phyloP scores from a whole-genome alignment of 371 early-diverging fungal species.

The Syncephalastrum monosporum region DNA sequence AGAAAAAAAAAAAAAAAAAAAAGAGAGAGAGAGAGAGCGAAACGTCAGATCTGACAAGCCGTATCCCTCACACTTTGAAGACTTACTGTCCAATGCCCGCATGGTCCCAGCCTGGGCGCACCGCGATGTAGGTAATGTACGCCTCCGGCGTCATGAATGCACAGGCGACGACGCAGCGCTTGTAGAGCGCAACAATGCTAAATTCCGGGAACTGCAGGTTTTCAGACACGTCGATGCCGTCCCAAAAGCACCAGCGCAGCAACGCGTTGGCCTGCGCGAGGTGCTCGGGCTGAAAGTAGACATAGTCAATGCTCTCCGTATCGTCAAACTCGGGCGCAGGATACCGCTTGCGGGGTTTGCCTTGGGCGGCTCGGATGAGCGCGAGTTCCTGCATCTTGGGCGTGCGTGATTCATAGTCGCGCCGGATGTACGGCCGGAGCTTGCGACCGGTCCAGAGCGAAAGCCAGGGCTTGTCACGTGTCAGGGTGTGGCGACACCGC shows the following conservation, averaged over 20 bases:
- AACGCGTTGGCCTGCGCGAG: constrained; percentile 76
- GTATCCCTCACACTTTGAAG: background rate
- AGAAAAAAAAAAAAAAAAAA: background rate
- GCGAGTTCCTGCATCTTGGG: constrained; percentile 49
- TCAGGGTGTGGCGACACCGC: constrained; percentile 52
- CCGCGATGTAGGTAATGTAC: constrained; percentile 90
- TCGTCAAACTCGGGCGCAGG: constrained; percentile 6
- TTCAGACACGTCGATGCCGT: constrained; percentile 91
- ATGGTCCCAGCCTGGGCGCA: constrained; percentile 83
- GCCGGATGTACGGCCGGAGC: constrained; percentile 70
- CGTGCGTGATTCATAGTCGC: constrained; percentile 58
- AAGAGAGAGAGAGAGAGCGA: background rate
- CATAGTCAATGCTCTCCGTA: constrained; percentile 75
- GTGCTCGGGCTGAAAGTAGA: constrained; percentile 75
- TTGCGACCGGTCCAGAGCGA: constrained; percentile 69
- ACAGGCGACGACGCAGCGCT: constrained; percentile 80
- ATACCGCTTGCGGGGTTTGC: constrained; percentile 15
- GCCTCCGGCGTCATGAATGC: constrained; percentile 94
- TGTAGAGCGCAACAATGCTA: constrained; percentile 84
- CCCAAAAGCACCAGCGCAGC: constrained; percentile 87
- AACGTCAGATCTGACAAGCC: background rate
- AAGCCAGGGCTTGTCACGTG: constrained; percentile 50
- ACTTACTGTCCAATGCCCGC: constrained; percentile 81
- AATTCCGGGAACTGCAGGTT: constrained; percentile 84
- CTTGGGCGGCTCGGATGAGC: constrained; percentile 36